Base-by-base conservation (phyloP, 371 early-diverging fungal genomes). In the Circinella umbellata region DNA sequence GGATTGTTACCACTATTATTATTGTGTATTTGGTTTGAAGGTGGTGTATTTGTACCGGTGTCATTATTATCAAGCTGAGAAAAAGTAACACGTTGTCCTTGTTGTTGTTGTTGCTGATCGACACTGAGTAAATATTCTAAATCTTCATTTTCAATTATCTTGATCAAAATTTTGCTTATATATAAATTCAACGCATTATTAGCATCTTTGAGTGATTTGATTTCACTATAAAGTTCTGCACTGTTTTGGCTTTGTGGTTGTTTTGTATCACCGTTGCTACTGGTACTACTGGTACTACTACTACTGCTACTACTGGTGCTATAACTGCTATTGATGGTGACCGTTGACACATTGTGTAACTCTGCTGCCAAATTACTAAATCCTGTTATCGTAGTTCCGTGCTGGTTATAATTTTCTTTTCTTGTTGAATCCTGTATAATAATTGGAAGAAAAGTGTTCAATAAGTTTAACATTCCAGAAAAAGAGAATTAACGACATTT, bases 101-200 rank as follows among this genome's bases (percentile, higher is more conserved):
- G 51, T n/a, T 51, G 51, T 61, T 1, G 61, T 17, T 38, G 61
- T 38, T 61, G 75, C 11, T 67, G 57, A 51, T 76, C 71, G n/a
- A 73, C 66, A 35, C 69, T 73, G 1, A 80, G 47, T 7, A 75
- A 71, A 9, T 65, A 35, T 39, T 75, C 72, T 49, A 75, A 49
- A 9, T 68, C 64, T 36, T 73, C 68, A 66, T 76, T 79, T 34
- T 73, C 67, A 59, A 87, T 61, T 65, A 87, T 85, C 60, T 84
- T 78, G 59, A 70, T 71, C n/a, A 91, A 73, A 51, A 92, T 90
- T 74, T 88, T 92, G 78, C 86, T 80, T 75, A 92, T 82, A 63
- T 92, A 92, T 17, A 89, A 76, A 34, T 77, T 70, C 47, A 91
- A 72, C 3, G 90, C 89, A 34, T 84, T 82, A 74, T 89, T 89